phyloP scores from a whole-genome alignment of 805 yeast genomes.

The Starmerella floricola region DNA sequence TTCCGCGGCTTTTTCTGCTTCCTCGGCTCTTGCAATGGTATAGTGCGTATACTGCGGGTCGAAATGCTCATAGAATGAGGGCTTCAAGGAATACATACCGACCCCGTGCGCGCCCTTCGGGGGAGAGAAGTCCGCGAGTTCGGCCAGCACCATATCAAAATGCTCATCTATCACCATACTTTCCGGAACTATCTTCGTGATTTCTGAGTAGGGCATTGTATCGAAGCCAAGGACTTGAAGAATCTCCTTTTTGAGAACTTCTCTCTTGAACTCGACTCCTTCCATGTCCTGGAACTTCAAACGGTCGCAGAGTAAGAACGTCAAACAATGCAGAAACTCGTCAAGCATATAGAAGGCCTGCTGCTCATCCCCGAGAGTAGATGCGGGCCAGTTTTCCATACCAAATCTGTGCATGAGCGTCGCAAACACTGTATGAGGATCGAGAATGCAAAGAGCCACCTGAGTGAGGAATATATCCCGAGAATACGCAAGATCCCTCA shows the following conservation, averaged over 20 bases:
- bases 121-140: conserved; percentile 48
- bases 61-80: conserved; percentile 39
- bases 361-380: conserved; percentile 28
- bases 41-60: conserved; percentile 80
- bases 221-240: conserved; percentile 72
- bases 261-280: conserved; percentile 38
- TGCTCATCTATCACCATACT: conserved; percentile 57
- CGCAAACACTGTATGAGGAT: conserved; percentile 45
- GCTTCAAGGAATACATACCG: conserved; percentile 58
- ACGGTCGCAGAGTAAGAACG: conserved; percentile 57
- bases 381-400: conserved; percentile 45
- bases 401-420: conserved; percentile 62
- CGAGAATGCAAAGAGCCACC: conserved; percentile 40
- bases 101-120: conserved; percentile 47
- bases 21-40: conserved; percentile 67
- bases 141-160: conserved; percentile 51
- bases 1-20: conserved; percentile 56
- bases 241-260: conserved; percentile 54
- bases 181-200: conserved; percentile 62
- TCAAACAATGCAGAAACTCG: conserved; percentile 59
- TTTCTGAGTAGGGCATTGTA: conserved; percentile 56
- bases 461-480: conserved; percentile 71
- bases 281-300: conserved; percentile 41
- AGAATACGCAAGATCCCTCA: conserved; percentile 70
- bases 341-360: conserved; percentile 55